Evolutionary conservation across 495 filamentous ascomycete species (phyloP), one percentile per base, ranked within the genome.

Genomic region (Astrocystis sublimbata): DNA sequence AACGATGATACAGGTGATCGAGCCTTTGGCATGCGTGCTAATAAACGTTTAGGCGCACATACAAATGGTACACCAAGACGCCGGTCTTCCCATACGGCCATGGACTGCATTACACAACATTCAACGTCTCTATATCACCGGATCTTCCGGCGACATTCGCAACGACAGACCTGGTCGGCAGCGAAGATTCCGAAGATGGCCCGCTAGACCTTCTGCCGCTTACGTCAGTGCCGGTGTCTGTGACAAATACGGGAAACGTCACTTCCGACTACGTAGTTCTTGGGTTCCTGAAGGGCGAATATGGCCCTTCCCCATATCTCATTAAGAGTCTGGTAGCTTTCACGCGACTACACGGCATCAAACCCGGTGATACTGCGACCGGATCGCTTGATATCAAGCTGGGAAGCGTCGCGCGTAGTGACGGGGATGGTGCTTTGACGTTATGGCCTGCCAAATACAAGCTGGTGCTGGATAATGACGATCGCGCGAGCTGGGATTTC

Each of bases 361-460:
- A 76, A 24, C 68, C 79, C 0, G 76, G 77, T 0, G 56, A 68
- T 7, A 75, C 73, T 0, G 63, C 66, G 23, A 78, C 63, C 0
- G 73, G 79, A 28, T 74, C 55, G 1, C 69, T 89, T 23, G 79
- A 80, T 9, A 54, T 88, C 12, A 81, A 78, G 10, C 67, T 87
- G 5, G 85, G 83, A 17, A 78, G 74, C 35, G 65, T 88, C 17
- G 77, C 82, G 3, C 75, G 86, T 3, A 79, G 79, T 1, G 81
- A 88, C 60, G 74, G 76, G 15, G 67, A 68, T 9, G 86, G 86
- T 0, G 77, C 81, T 64, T 73, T 75, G 54, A 75, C 85, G 15
- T 61, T 89, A n/a, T 88, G 84, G 67, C 86, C 86, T 0, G 86
- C 81, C 2, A 74, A 75, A 6, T 89, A 89, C 65, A 78, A 75